A percentile compares a stretch with the other conserved stretches of the same genome.
These are phyloP conservation scores for Akanthomyces muscarius DNA, from an alignment of 2,329 filamentous ascomycete species.

Conservation along the genomic window DNA sequence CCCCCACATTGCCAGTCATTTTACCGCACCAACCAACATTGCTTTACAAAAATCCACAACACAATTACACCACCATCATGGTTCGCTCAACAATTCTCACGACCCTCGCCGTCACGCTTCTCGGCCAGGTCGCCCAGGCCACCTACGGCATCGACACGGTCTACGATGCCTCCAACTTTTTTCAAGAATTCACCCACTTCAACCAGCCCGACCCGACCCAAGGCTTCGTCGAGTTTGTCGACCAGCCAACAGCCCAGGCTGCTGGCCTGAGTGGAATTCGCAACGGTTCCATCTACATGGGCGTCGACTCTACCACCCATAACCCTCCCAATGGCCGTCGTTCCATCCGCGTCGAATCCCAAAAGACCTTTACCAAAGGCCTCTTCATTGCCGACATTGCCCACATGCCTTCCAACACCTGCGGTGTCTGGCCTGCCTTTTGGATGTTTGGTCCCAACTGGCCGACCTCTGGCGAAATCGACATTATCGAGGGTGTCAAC, in stretches of 20 bases:
- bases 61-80: constrained; percentile 18
- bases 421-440: constrained; percentile 74
- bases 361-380: constrained; percentile 61
- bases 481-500: constrained; percentile 78
- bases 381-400: constrained; percentile 69
- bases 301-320: constrained; percentile 59
- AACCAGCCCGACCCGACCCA: constrained; percentile 62
- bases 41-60: background rate
- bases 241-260: constrained; percentile 53
- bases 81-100: constrained; percentile 25
- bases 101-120: constrained; percentile 29
- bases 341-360: constrained; percentile 67
- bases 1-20: background rate
- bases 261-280: constrained; percentile 55
- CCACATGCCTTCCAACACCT: constrained; percentile 70
- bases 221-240: constrained; percentile 69
- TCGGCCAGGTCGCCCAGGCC: constrained; percentile 26
- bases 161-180: constrained; percentile 53
- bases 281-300: constrained; percentile 59
- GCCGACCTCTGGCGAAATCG: constrained; percentile 70
- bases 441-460: constrained; percentile 65
- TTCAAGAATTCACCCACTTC: constrained; percentile 54
- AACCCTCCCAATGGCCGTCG: constrained; percentile 57
- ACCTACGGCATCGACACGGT: constrained; percentile 44
- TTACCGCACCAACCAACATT: background rate